Percentiles rank a stretch among this genome's conserved stretches.
These are phyloP conservation scores for Eimeria tenella DNA, from an alignment of 169 alveolate species.

Conservation along the genomic window DNA sequence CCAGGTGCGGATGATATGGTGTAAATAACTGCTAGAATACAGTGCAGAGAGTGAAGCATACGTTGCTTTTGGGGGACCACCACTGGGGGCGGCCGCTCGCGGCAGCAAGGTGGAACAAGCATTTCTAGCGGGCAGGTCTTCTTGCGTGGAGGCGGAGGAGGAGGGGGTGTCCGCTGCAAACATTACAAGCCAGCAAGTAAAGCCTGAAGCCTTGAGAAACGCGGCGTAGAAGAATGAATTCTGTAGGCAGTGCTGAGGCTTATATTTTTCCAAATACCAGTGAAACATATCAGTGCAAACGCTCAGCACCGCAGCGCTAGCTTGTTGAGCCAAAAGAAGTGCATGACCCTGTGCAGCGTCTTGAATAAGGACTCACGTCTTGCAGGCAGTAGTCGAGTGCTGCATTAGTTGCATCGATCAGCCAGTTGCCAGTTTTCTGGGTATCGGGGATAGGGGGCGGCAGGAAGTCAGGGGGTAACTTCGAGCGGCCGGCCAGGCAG, in stretches of 20 bases:
- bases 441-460: constrained; percentile 79
- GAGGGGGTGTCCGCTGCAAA: constrained; percentile 66
- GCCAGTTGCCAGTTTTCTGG: constrained; percentile 79
- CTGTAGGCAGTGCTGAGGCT: no score
- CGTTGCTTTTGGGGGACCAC: constrained; percentile 61
- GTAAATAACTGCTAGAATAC: background rate
- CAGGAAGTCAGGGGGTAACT: background rate
- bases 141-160: constrained; percentile 39
- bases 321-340: no score
- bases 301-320: no score
- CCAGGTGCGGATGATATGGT: no score
- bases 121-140: constrained; percentile 51
- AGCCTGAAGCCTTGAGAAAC: background rate
- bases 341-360: no score
- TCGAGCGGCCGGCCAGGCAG: constrained; percentile 61
- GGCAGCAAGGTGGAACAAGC: constrained; percentile 73
- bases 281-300: no score
- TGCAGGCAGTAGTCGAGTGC: constrained; percentile 74
- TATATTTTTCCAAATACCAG: no score
- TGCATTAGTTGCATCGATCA: constrained; percentile 70
- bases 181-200: background rate
- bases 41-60: background rate
- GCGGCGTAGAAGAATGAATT: no score
- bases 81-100: constrained; percentile 51
- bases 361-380: background rate